A percentile compares a stretch with the other conserved stretches of the same genome.
Evolutionary conservation across 352 stramenopile species (phyloP).

Genomic region (Phytophthora palmivora): DNA sequence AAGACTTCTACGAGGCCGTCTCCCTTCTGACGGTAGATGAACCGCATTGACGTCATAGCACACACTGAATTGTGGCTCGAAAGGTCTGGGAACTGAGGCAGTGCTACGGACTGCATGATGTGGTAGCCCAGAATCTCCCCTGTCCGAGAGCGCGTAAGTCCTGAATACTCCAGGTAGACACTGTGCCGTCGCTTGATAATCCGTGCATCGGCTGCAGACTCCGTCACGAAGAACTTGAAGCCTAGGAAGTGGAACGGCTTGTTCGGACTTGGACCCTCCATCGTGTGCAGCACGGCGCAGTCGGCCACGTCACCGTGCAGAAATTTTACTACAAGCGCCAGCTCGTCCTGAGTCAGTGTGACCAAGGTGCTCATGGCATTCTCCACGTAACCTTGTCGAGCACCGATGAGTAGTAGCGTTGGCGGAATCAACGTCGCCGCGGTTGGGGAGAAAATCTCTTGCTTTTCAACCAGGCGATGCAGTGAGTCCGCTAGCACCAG

Average conservation of each 20-base stretch:
- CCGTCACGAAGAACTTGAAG: conserved; percentile 68
- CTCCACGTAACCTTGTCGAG: conserved; percentile 48
- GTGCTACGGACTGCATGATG: conserved; percentile 59
- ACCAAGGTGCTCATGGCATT: conserved; percentile 52
- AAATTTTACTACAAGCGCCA: conserved; percentile 50
- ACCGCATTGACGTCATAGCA: conserved; percentile 44
- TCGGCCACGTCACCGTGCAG: conserved; percentile 50
- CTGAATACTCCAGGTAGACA: conserved; percentile 55
- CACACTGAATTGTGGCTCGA: conserved; percentile 50
- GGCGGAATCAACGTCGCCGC: conserved; percentile 30
- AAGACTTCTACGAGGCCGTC: conserved; percentile 56
- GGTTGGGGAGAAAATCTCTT: conserved; percentile 33
- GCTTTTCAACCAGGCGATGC: conserved; percentile 22
- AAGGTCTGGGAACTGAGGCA: conserved; percentile 53
- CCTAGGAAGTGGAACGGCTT: conserved; percentile 58
- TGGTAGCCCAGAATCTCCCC: conserved; percentile 57
- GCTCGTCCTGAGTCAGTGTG: conserved; percentile 46
- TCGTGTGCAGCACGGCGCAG: conserved; percentile 30
- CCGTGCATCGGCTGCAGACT: conserved; percentile 37
- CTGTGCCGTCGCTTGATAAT: conserved; percentile 55
- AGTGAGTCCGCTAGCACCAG: conserved; percentile 28
- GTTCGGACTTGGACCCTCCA: conserved; percentile 39
- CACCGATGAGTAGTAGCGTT: conserved; percentile 45
- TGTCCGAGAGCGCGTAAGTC: conserved; percentile 36
- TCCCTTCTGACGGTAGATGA: conserved; percentile 53